Base-by-base conservation (phyloP, 2,329 filamentous ascomycete species). In the Aspergillus fumigatus region DNA sequence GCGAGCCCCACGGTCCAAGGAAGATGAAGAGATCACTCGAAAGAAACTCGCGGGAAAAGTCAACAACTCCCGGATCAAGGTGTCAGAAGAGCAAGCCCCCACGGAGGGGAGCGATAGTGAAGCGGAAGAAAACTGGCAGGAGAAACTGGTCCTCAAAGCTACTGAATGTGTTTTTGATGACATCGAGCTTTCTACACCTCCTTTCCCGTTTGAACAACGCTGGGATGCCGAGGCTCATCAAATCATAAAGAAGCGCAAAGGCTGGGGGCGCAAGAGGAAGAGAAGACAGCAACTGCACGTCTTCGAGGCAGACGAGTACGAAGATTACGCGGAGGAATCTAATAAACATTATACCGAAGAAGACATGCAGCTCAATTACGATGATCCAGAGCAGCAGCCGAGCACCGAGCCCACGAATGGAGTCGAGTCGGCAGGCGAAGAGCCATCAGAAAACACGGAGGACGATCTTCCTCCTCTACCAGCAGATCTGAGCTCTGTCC, bases 191-290 rank as follows among this genome's bases (percentile, higher is more conserved):
- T 88, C 83, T 53, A 82, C 89, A 35, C 92, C 93, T 0, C 90
- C 92, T 0, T 97, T 95, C 67, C 92, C 92, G 0, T 97, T 97
- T 71, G 80, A 89, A 17, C 92, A 97, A 71, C 84, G 89, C 49
- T 97, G 92, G 93, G 90, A 96, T 72, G 82, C 84, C 3, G 87
- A 91, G 59, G 89, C 92, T 65, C 81, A 83, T 53, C 62, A 67
- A 51, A 68, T 62, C 66, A 79, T 78, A 61, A 73, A 66, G 55
- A 70, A 71, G 60, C 70, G 63, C 57, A 75, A 71, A 60, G 73
- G 67, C 23, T 67, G 60, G 54, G 64, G 64, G 35, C 74, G 69
- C 58, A 75, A 70, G 59, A 64, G 70, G 25, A 77, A 74, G 64
- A 66, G 67, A 54, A 85, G 82, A 67, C 83, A 84, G 63, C 78